Base-by-base conservation (phyloP, 371 early-diverging fungal genomes). In the Dichotomocladium elegans region DNA sequence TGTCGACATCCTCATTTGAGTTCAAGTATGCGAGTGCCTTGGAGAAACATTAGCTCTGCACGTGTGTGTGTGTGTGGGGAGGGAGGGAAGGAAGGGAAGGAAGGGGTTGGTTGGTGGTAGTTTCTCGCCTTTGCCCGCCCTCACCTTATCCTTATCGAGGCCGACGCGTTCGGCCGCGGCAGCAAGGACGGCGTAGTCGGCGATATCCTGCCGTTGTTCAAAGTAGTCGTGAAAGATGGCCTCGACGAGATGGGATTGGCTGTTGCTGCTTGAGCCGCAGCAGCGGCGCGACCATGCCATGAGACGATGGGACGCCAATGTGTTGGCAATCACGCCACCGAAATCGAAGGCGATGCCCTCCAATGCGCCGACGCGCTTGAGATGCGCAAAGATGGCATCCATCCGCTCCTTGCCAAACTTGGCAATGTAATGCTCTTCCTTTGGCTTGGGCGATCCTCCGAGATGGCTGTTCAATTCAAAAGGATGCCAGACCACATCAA, bases 221-320 rank as follows among this genome's bases (percentile, higher is more conserved):
- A 86, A 87, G 59, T 89, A 89, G 22, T 77, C 62, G 25, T 70
- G 63, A 48, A 87, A 81, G 22, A 91, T 51, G 41, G 75, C 76
- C n/a, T 82, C 82, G 12, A 84, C 81, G 5, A 83, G 67, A 49
- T 74, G 67, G 21, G 70, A 61, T 60, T 88, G 83, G 33, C 77
- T 70, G 25, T 77, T 80, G 21, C 73, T 52, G n/a, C n/a, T n/a
- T n/a, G n/a, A n/a, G n/a, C n/a, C n/a, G n/a, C n/a, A n/a, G n/a
- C n/a, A n/a, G 4, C 63, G 57, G 30, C 64, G 51, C 0, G 90
- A 83, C 71, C 68, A 87, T 33, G 71, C 62, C 37, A 88, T 68
- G 22, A 91, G 61, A 0, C 89, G 85, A 41, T 91, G 89, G 1
- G 86, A 80, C 35, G 87, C 80, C 15, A 87, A 44, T 0, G 85